Evolutionary conservation across 257 asterid species (phyloP), one percentile per base, ranked within the genome.

Genomic region (Linderniella brevidens): DNA sequence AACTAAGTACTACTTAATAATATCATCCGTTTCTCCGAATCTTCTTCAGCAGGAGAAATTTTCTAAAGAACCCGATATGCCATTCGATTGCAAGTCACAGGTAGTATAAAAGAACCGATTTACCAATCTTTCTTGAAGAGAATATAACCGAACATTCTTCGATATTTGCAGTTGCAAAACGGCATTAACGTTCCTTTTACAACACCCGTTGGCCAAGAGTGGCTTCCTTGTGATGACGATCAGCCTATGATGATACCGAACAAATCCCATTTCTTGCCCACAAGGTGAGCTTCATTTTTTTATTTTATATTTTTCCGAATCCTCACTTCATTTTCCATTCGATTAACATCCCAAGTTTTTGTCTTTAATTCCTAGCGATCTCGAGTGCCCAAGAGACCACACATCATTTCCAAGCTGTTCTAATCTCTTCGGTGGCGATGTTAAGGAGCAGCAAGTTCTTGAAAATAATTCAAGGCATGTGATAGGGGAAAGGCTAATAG

Each of bases 21-120:
- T 25, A 49, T 41, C 60, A 50, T 1, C 10, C 32, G 32, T 25
- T 25, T 25, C 6, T 3, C 32, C 32, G 3, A 25, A 25, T 25
- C 32, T 25, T 25, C 50, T 54, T 62, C 58, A 59, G 55, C 68
- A 64, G 73, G 90, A 79, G 41, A 69, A 58, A 64, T 57, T 69
- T 48, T 60, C 51, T 16, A 74, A 72, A 58, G 66, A 62, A 11
- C 75, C 76, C 8, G 51, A 63, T 38, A 41, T 70, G 59, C 76
- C 80, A 37, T 67, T 65, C 19, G 78, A 75, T 46, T 74, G 80
- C 79, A 54, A 73, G 14, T 59, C 60, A 71, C 85, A 74, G 79
- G 87, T 76, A 64, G 51, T 39, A 39, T 11, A 2, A 9, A 39
- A 39, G 3, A 3, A 1, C 15, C 43, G 4, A 39, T 6, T 37